Base-by-base conservation (phyloP, 2,329 filamentous ascomycete species). In the Apiospora malaysiana region DNA sequence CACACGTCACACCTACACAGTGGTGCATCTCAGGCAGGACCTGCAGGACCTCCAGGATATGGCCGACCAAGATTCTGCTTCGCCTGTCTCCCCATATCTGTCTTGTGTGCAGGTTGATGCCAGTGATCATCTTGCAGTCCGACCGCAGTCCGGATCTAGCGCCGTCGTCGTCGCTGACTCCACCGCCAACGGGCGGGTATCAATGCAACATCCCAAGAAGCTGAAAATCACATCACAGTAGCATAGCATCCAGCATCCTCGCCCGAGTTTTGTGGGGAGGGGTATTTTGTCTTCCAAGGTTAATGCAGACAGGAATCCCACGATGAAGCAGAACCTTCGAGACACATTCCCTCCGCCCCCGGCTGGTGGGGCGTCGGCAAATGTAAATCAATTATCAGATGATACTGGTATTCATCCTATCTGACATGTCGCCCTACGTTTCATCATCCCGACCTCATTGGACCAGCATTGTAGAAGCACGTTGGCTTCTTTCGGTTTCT, bases 401-500 rank as follows among this genome's bases (percentile, higher is more conserved):
- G 51, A 59, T 59, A 18, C 51, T 32, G 32, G 32, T 59, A 21
- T 59, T 16, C 51, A 32, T 32, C 16, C 42, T 37, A 59, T 59
- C 51, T 59, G 51, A 59, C 51, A 59, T 59, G 51, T 59, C 51
- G 51, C 51, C 51, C 18, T n/a, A 32, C 51, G 51, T 59, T 59
- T 59, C 51, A 59, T 59, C 51, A 59, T 59, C 27, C 51, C 51
- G 16, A 59, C 27, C 25, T 59, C 51, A 59, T 59, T 59, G 51
- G 27, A 21, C 51, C 51, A 59, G 27, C 27, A 16, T 18, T 16
- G 25, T 37, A 32, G 51, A 59, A 21, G 51, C 51, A 59, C 16
- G 51, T 37, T 21, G 51, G 14, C 18, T 18, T 59, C 1, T 27
- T 59, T 37, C 27, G 25, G 5, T 37, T 56, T 8, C 49, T 56